Conservation (phyloP, 306 rosid species). For the Quercus engelmannii region DNA sequence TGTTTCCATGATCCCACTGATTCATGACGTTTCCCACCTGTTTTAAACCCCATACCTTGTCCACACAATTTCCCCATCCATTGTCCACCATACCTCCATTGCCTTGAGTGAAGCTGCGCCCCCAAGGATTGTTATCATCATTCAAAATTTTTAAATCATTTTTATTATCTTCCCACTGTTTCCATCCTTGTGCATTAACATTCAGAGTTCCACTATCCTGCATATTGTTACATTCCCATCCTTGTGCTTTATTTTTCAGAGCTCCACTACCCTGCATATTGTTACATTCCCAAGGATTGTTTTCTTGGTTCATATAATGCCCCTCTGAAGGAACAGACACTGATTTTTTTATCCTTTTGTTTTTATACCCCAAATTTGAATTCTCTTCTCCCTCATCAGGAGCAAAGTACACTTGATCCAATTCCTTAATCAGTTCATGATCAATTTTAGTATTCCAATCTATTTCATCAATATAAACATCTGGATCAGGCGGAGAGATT, state of each 20-base stretch:
- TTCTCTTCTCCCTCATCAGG: conserved; percentile 46
- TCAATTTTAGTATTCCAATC: conserved; percentile 73
- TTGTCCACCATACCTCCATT: conserved; percentile 31
- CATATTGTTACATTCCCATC: conserved; percentile 35
- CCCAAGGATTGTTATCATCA: conserved; percentile 50
- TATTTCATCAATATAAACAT: conserved; percentile 52
- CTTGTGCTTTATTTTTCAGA: conserved; percentile 18
- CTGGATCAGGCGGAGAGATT: conserved; percentile 45
- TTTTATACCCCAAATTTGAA: conserved; percentile 5
- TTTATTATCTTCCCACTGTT: conserved; percentile 24
- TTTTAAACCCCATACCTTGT: conserved; percentile 34
- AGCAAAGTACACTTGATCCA: conserved; percentile 43
- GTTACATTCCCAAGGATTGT: conserved; percentile 40
- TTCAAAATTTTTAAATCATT: conserved; percentile 17
- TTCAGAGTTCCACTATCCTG: conserved; percentile 11
- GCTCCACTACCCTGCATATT: conserved; percentile 2
- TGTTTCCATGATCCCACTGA: conserved; percentile 23
- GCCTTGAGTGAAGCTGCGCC: conserved; percentile 14
- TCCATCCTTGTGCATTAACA: conserved; percentile 22
- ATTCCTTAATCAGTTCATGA: conserved; percentile 59
- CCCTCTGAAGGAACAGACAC: conserved; percentile 20
- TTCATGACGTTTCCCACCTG: conserved; percentile 16
- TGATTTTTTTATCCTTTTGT: conserved; percentile 46
- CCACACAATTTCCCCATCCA: conserved; percentile 37
- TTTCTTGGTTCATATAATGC: conserved; percentile 15